These are phyloP conservation scores for Cryptococcus maquisensis DNA, from an alignment of 1,284 basidiomycete species.

Conservation along the genomic window DNA sequence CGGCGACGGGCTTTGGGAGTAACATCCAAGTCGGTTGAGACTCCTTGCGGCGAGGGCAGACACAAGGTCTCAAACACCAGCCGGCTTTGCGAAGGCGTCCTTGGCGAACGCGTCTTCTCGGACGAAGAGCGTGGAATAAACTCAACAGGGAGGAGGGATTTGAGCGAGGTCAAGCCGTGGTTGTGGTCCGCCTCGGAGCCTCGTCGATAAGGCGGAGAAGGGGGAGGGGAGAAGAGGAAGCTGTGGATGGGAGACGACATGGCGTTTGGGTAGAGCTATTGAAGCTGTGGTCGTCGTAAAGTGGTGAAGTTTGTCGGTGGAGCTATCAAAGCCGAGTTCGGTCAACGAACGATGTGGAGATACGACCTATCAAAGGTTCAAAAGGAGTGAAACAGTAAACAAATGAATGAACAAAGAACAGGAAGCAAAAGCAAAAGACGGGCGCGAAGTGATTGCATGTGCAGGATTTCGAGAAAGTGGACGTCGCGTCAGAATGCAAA, in stretches of 20 bases:
- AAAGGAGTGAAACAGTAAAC: neutral
- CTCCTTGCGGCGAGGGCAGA: conserved; percentile 1
- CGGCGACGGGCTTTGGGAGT: conserved; percentile 12
- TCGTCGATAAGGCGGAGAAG: conserved; percentile 29
- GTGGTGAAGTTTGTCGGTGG: no score
- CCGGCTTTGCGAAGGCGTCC: no score
- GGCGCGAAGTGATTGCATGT: neutral
- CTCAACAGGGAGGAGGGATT: conserved; percentile 21
- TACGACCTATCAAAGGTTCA: neutral
- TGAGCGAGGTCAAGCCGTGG: conserved; percentile 23
- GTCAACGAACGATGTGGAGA: neutral
- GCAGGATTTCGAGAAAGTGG: no score
- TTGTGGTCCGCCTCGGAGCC: conserved; percentile 7
- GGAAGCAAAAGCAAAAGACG: neutral
- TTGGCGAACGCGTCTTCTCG: conserved; percentile 2
- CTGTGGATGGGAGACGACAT: conserved; percentile 25
- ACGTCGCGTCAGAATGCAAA: no score
- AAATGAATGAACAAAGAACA: neutral
- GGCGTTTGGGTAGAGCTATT: neutral
- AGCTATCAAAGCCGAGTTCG: no score
- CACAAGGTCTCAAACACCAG: no score
- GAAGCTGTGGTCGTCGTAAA: neutral
- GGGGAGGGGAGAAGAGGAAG: conserved; percentile 45
- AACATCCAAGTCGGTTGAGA: conserved; percentile 9
- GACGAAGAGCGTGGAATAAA: conserved; percentile 16